Percentiles rank a stretch among this genome's conserved stretches.
These are phyloP conservation scores for Boeremia exigua DNA, from an alignment of 2,329 filamentous ascomycete species.

Conservation along the genomic window DNA sequence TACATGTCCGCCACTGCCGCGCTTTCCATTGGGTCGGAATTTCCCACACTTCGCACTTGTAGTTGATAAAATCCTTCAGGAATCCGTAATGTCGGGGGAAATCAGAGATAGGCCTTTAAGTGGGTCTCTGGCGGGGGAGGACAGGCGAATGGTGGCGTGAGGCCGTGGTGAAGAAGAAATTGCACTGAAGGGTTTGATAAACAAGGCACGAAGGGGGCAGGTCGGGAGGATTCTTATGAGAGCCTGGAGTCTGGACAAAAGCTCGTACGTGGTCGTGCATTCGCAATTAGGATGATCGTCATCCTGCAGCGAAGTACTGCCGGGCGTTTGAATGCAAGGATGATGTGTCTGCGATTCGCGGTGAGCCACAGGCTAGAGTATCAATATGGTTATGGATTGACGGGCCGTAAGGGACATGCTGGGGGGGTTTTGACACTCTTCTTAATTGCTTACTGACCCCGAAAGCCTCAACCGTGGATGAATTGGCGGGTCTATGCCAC, in stretches of 20 bases:
- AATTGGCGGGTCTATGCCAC: constrained; percentile 5
- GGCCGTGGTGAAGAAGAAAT: neutral
- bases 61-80: constrained; percentile 1
- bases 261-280: neutral
- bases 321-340: constrained; percentile 3
- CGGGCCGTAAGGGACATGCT: neutral
- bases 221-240: neutral
- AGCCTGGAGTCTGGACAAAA: constrained; percentile 1
- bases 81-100: neutral
- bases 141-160: neutral
- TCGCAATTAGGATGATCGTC: neutral
- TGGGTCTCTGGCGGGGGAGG: neutral
- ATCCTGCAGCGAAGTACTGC: constrained; percentile 10
- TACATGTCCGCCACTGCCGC: neutral
- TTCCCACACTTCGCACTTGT: neutral
- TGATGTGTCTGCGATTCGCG: neutral
- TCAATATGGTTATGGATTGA: constrained; percentile 1
- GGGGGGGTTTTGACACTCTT: neutral
- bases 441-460: neutral
- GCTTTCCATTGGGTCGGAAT: constrained; percentile 3
- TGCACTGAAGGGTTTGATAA: neutral
- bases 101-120: neutral
- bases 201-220: neutral
- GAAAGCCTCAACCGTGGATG: neutral
- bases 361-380: neutral